Evolutionary conservation across 2,329 filamentous ascomycete species (phyloP), one percentile per base, ranked within the genome.

Genomic region (Volutella citrinella): DNA sequence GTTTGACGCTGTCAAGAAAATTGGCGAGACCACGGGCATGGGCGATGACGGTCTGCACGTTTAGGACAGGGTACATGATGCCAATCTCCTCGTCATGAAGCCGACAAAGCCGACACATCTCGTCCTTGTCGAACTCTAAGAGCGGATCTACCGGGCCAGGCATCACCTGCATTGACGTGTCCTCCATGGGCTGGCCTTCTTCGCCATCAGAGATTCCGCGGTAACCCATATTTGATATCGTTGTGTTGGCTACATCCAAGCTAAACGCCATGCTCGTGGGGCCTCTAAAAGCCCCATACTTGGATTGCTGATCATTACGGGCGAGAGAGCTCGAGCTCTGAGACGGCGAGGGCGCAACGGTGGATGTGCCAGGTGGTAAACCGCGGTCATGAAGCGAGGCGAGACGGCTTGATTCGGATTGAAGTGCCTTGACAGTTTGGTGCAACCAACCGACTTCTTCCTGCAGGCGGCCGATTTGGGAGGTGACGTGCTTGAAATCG

Each of bases 21-120:
- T 76, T 70, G 36, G 82, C 82, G 2, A 95, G 66, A 39, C 74
- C 72, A 42, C 76, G 80, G 7, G 82, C 81, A 56, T 95, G 85
- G 6, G 70, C 68, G 22, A 86, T 80, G 23, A 94, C 68, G 25
- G 73, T 72, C 25, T 84, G 77, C 21, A 95, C 84, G 47, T 87
- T 77, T 28, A 95, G 61, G 5, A 95, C 77, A 0, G 91, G 91
- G 57, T 95, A 95, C 87, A 95, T 94, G 51, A 91, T 77, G 26
- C 87, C 87, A 51, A 94, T 82, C 57, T 96, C 90, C 51, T 96
- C 89, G 47, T 95, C 86, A 54, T 93, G 91, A 1, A 94, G 69
- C 11, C 78, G 73, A 46, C 87, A 87, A 11, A 96, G 65, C 2
- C 87, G 78, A 14, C 91, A 60, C 51, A 93, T 87, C 54, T 96